Evolutionary conservation across 1,284 basidiomycete genomes (phyloP).

Genomic region (Filobasidium uniguttulatum): DNA sequence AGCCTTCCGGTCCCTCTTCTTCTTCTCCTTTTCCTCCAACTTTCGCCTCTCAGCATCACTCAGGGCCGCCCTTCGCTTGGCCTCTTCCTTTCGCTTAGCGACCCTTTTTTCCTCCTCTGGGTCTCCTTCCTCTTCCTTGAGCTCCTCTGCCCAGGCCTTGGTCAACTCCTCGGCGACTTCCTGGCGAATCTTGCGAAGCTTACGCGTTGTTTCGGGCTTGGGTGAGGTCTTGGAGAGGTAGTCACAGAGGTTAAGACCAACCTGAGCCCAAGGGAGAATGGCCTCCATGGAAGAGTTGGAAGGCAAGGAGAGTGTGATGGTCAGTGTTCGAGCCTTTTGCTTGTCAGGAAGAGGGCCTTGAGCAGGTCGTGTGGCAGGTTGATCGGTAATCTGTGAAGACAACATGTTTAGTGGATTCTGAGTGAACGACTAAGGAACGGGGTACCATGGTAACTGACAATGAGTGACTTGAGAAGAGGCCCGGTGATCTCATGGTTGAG

Average conservation of each 20-base stretch:
- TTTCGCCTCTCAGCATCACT: slow-evolving; percentile 57
- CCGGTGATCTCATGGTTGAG: slow-evolving; percentile 45
- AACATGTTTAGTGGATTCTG: slow-evolving; percentile 36
- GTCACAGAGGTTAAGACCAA: slow-evolving; percentile 61
- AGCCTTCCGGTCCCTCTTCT: slow-evolving; percentile 51
- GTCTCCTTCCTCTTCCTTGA: slow-evolving; percentile 53
- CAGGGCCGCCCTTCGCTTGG: slow-evolving; percentile 55
- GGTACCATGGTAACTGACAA: slow-evolving; percentile 45
- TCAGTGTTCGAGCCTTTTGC: slow-evolving; percentile 53
- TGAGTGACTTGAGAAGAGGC: slow-evolving; percentile 56
- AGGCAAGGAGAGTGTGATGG: slow-evolving; percentile 52
- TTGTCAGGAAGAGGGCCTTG: slow-evolving; percentile 39
- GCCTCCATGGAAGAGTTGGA: slow-evolving; percentile 41
- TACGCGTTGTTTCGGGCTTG: slow-evolving; percentile 62
- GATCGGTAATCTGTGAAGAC: slow-evolving; percentile 55
- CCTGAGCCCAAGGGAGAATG: slow-evolving; percentile 49
- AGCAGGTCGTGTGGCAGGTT: slow-evolving; percentile 54
- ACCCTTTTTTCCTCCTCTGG: slow-evolving; percentile 50
- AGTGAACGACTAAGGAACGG: slow-evolving; percentile 38
- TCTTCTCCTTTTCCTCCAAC: slow-evolving; percentile 55
- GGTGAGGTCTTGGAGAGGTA: slow-evolving; percentile 45
- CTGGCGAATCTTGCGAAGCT: slow-evolving; percentile 56
- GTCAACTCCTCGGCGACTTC: slow-evolving; percentile 45
- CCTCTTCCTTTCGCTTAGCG: slow-evolving; percentile 58
- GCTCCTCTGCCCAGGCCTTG: slow-evolving; percentile 36